Base-by-base conservation (phyloP, 2,329 filamentous ascomycete genomes). In the Botrytis paeoniae region DNA sequence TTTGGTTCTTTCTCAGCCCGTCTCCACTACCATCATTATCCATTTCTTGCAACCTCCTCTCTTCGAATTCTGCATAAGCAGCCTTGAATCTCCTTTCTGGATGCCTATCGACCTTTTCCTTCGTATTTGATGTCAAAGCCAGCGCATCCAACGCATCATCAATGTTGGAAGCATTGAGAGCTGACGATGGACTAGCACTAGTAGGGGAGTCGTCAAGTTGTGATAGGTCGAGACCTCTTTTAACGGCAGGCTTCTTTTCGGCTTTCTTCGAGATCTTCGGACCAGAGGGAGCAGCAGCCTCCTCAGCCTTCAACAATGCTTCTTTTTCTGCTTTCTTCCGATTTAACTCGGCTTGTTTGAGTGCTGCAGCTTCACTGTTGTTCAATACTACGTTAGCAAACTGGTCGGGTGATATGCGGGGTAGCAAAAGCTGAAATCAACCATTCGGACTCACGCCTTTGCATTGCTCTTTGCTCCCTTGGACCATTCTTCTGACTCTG, bases 251-350 rank as follows among this genome's bases (percentile, higher is more conserved):
- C 81, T 92, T 92, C 83, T 93, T 93, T 68, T 86, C 85, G 18
- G 91, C 90, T 9, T 86, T 84, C 83, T 93, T 93, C 73, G 87
- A 83, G 81, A 92, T 93, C 68, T 70, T 70, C 9, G 68, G 68
- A 25, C 54, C 54, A 63, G 87, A 85, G 25, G 91, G 89, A 5
- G 87, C 84, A 82, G 92, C 45, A 54, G 70, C 70, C 81, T 98
- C 95, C 83, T 99, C 96, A 80, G 93, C 94, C 73, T 90, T 91
- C 54, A 94, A 84, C 37, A 95, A 85, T 18, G 95, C 93, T 2
- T 97, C 95, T 68, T 92, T 92, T 82, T 98, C 96, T 69, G 95
- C 95, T 84, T 97, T 98, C 84, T 97, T 97, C 73, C 91, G 90
- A 3, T 92, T 93, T 72, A 87, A 88, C 80, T 97, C 93, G 72